Percentiles rank a stretch among this genome's conserved stretches.
Evolutionary conservation across 2,329 filamentous ascomycete genomes (phyloP).

Genomic region (Fusarium coffeatum): DNA sequence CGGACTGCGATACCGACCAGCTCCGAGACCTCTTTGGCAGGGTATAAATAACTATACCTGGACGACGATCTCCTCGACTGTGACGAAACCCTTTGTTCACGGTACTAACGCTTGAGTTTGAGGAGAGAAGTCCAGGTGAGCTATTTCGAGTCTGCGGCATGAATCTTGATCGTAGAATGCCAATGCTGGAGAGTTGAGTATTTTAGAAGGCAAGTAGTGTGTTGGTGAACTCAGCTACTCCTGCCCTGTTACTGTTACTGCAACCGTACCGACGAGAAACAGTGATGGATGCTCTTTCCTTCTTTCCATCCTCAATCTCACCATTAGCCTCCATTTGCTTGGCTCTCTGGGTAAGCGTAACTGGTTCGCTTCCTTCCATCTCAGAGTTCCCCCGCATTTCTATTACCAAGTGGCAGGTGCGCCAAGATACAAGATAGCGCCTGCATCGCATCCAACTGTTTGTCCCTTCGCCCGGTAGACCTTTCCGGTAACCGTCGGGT

Average conservation of each 20-base stretch:
- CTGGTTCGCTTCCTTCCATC: slow-evolving; percentile 20
- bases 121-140: slow-evolving; percentile 7
- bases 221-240: not conserved
- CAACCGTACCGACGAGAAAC: not conserved
- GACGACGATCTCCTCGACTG: slow-evolving; percentile 16
- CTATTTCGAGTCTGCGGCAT: not conserved
- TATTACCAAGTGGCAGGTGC: not conserved
- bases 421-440: not conserved
- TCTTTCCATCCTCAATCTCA: not conserved
- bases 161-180: not conserved
- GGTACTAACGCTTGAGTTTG: not conserved
- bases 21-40: slow-evolving; percentile 7
- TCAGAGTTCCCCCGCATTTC: slow-evolving; percentile 26
- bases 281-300: not conserved
- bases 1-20: slow-evolving; percentile 19
- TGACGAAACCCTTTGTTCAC: not conserved
- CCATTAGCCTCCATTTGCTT: slow-evolving; percentile 8
- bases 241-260: not conserved
- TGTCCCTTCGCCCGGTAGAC: slow-evolving; percentile 30
- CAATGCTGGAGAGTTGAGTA: not conserved
- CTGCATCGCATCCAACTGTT: not conserved
- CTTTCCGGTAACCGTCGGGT: slow-evolving; percentile 27
- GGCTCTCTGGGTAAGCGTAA: slow-evolving; percentile 13
- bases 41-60: slow-evolving; percentile 11
- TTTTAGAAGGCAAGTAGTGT: not conserved